phyloP scores from a whole-genome alignment of 1,284 basidiomycete species.

The Anthracocystis panici-leucophaei region DNA sequence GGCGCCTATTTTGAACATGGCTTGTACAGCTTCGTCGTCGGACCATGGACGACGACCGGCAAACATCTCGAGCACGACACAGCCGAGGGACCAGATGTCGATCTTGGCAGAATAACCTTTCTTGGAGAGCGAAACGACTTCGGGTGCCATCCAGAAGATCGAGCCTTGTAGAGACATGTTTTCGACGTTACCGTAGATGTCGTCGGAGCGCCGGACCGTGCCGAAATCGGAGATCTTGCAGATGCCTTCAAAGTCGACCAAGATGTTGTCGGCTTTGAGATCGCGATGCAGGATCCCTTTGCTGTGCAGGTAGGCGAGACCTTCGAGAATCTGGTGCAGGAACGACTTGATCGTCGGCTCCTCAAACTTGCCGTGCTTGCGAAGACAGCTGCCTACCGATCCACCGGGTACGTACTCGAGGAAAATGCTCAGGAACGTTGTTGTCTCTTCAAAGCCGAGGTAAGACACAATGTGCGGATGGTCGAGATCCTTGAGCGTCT shows the following conservation, averaged over 20 bases:
- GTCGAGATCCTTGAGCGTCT: constrained; percentile 91
- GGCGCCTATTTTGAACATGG: constrained; percentile 92
- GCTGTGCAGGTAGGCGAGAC: constrained; percentile 91
- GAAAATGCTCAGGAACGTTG: constrained; percentile 94
- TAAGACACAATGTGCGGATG: constrained; percentile 98
- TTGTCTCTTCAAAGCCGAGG: constrained; percentile 89
- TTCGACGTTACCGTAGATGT: constrained; percentile 83
- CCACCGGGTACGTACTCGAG: constrained; percentile 84
- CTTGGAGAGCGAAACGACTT: constrained; percentile 86
- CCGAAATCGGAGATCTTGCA: constrained; percentile 99
- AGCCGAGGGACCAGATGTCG: constrained; percentile 98
- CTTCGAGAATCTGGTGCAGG: constrained; percentile 89
- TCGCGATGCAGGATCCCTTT: constrained; percentile 94
- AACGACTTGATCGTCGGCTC: constrained; percentile 94
- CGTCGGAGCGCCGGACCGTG: constrained; percentile 71
- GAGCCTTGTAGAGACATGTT: constrained; percentile 89
- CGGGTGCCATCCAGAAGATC: constrained; percentile 99
- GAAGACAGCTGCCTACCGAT: constrained; percentile 90
- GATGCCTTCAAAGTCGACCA: constrained; percentile 90
- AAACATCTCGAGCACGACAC: constrained; percentile 98
- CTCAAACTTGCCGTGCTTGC: constrained; percentile 91
- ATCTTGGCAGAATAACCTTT: constrained; percentile 91
- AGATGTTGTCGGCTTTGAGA: constrained; percentile 97
- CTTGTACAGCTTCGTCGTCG: constrained; percentile 86
- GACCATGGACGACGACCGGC: constrained; percentile 93